Conservation (phyloP, 2,329 filamentous ascomycete species). For the Rhynchosporium secalis region DNA sequence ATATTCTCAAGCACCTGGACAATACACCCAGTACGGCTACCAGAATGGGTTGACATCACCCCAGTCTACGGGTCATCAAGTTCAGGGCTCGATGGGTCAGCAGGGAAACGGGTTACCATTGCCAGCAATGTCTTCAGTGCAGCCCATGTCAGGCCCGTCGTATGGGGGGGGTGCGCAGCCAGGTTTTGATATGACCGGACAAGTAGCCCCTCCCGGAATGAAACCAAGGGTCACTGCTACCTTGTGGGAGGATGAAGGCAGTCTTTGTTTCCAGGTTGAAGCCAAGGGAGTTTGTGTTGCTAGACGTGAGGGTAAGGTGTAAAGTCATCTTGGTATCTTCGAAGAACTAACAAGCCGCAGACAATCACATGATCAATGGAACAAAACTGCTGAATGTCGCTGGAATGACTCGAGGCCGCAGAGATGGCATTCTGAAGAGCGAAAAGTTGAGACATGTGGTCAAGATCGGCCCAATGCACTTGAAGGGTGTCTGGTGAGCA, state of each 20-base stretch:
- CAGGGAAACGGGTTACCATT: conserved; percentile 69
- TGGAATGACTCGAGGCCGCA: conserved; percentile 91
- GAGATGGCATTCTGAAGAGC: conserved; percentile 94
- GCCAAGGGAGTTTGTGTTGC: conserved; percentile 94
- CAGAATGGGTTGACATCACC: conserved; percentile 78
- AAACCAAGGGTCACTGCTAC: conserved; percentile 97
- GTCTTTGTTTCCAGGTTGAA: conserved; percentile 94
- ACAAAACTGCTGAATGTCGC: conserved; percentile 95
- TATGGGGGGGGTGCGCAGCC: conserved; percentile 48
- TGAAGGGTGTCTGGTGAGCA: conserved; percentile 91
- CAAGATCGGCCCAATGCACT: conserved; percentile 97
- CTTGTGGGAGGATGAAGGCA: conserved; percentile 96
- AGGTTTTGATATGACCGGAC: conserved; percentile 78
- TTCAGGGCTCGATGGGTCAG: conserved; percentile 68
- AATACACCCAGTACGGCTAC: conserved; percentile 72
- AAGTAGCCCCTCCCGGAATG: conserved; percentile 86
- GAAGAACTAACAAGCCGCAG: conserved; percentile 62
- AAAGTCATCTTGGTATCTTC: conserved; percentile 71
- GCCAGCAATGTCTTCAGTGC: conserved; percentile 52
- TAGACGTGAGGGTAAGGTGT: conserved; percentile 78
- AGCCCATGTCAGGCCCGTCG: conserved; percentile 47
- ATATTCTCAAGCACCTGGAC: conserved; percentile 59
- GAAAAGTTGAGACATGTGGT: conserved; percentile 96
- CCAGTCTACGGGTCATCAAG: conserved; percentile 65
- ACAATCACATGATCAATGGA: conserved; percentile 98